Base-by-base conservation (phyloP, 1,139 yeast genomes). In the Suhomyces atakaporum region DNA sequence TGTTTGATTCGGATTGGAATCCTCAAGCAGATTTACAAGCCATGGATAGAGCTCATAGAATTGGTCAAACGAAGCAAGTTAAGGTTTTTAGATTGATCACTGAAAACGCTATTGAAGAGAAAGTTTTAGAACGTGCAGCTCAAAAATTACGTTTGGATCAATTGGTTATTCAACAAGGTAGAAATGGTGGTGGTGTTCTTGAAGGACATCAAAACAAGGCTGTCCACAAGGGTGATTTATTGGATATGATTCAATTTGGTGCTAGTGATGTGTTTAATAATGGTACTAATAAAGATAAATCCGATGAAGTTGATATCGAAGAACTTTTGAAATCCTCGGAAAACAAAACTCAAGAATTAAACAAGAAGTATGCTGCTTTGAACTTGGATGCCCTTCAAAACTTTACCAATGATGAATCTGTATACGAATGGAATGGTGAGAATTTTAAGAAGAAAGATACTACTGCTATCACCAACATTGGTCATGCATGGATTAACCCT, bases 1-100 rank as follows among this genome's bases (percentile, higher is more conserved):
- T 84, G 28, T 84, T 72, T 55, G 94, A 84, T 60, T 81, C 88
- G 1, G 94, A 84, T 59, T 84, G 94, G 94, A 84, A 84, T 49
- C 94, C 94, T 2, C 94, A 84, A 54, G 92, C 92, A 3, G 94
- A 84, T 68, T 71, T 84, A 46, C 94, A 84, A 59, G 92, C 92
- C 0, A 84, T 84, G 94, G 94, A 84, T 55, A 75, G 94, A 65
- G 92, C 94, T 1, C 94, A 84, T 59, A 76, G 94, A 73, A 84
- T 84, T 56, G 94, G 94, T 5, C 94, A 84, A 58, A 84, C 84
- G 19, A 84, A 84, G 47, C 94, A 84, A 56, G 94, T 84, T 24
- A 77, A 78, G 50, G 92, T 84, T 7, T 84, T 78, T 54, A 66
- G 94, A 56, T 79, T 84, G 52, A 78, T 84, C 35, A 84, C 92